Conservation (phyloP, 768 basidiomycete genomes). For the Pisolithus albus region DNA sequence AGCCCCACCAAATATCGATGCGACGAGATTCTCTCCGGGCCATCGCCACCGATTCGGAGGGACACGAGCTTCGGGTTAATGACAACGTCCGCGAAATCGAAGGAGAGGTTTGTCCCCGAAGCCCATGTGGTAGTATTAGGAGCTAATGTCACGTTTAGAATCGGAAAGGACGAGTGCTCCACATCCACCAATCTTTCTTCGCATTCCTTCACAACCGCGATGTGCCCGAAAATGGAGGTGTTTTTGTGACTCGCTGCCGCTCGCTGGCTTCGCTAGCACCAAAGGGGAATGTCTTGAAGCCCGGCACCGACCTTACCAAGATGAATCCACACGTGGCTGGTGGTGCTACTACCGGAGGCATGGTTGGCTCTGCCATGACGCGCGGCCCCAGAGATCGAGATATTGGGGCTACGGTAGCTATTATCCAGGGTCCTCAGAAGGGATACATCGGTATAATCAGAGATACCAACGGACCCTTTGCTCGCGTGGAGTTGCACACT, state of each 20-base stretch:
- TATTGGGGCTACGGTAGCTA: conserved; percentile 70
- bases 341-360: conserved; percentile 56
- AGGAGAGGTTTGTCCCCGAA: conserved; percentile 57
- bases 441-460: conserved; percentile 89
- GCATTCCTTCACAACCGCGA: conserved; percentile 95
- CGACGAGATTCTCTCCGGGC: conserved; percentile 73
- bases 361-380: conserved; percentile 77
- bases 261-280: conserved; percentile 81
- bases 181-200: conserved; percentile 90
- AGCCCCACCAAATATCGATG: conserved; percentile 93
- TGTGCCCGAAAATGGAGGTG: conserved; percentile 82
- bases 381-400: conserved; percentile 78
- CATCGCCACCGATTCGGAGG: conserved; percentile 85
- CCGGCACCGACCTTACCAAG: conserved; percentile 73
- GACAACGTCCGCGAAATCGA: conserved; percentile 92
- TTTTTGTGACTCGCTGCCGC: conserved; percentile 87
- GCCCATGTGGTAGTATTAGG: not conserved
- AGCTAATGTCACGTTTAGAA: conserved; percentile 34
- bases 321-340: conserved; percentile 75
- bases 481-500: conserved; percentile 85
- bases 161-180: conserved; percentile 85
- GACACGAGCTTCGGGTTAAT: conserved; percentile 76
- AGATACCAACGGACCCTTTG: conserved; percentile 83
- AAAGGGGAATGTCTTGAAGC: conserved; percentile 66
- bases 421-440: conserved; percentile 86